phyloP scores from a whole-genome alignment of 352 stramenopile genomes.

The Phytophthora ramorum region DNA sequence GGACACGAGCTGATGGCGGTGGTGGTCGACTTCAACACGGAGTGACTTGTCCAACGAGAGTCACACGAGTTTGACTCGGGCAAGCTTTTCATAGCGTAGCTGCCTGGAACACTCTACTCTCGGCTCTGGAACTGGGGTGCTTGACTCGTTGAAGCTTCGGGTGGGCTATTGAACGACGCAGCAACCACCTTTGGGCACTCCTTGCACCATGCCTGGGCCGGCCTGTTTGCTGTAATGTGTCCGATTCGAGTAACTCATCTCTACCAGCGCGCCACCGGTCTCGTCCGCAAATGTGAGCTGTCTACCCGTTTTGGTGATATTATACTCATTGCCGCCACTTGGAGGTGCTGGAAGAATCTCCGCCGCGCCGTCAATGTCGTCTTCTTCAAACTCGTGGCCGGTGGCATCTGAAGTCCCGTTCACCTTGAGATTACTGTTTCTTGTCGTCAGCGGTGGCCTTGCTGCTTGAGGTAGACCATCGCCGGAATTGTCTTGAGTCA shows the following conservation, averaged over 20 bases:
- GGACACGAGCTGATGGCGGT: slow-evolving; percentile 1
- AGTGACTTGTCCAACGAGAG: slow-evolving; percentile 14
- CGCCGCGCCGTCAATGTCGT: slow-evolving; percentile 26
- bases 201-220: slow-evolving; percentile 38
- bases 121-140: not conserved
- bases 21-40: slow-evolving; percentile 14
- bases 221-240: slow-evolving; percentile 86
- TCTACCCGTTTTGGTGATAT: slow-evolving; percentile 39
- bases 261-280: slow-evolving; percentile 53
- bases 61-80: slow-evolving; percentile 11
- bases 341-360: slow-evolving; percentile 22
- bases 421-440: slow-evolving; percentile 26
- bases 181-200: slow-evolving; percentile 33
- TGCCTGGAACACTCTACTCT: slow-evolving; percentile 5
- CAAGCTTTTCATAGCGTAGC: slow-evolving; percentile 1
- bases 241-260: slow-evolving; percentile 77
- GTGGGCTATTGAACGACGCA: slow-evolving; percentile 26
- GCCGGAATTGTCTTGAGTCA: slow-evolving; percentile 10
- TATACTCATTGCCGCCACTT: slow-evolving; percentile 6
- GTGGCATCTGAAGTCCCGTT: slow-evolving; percentile 21
- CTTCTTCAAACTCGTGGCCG: slow-evolving; percentile 17
- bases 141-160: slow-evolving; percentile 10
- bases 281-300: slow-evolving; percentile 76
- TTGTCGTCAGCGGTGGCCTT: slow-evolving; percentile 14
- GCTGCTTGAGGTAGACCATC: slow-evolving; percentile 2